Evolutionary conservation across 129 eudicot species (phyloP), one percentile per base, ranked within the genome.

Genomic region (Chrysanthemum lavandulifolium): DNA sequence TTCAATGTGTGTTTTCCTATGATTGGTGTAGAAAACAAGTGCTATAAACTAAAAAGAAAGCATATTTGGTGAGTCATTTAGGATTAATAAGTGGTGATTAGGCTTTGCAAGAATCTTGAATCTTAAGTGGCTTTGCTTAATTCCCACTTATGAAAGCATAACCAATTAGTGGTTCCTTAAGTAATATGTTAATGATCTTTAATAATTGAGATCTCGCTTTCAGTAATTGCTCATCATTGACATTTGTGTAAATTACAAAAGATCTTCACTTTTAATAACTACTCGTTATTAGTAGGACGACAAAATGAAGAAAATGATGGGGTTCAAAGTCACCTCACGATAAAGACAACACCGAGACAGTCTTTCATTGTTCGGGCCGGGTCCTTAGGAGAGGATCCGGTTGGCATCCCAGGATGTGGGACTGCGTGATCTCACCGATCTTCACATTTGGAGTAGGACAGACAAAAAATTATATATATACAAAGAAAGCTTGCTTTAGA

Each of bases 51-150:
- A 59, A 19, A 75, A 29, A 25, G 27, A 33, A 59, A 59, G 80
- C 69, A 68, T 76, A 68, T 76, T 76, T 47, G 62, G 54, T 59
- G 80, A 59, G 61, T 25, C 45, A 43, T 58, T 6, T 68, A 59
- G 69, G 61, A 76, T 68, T 59, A 68, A 57, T 59, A 67, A 75
- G 73, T 67, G 68, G 80, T 68, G 69, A 67, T 58, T 68, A 68
- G 69, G 80, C 80, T 57, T 67, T 15, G 80, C 80, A 67, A 76
- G 74, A 76, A 67, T 55, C 80, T 67, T 76, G 67, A 76, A 76
- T 67, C 80, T 67, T 13, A 45, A 67, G 75, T 76, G 55, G 71
- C 80, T 67, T 48, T 67, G 61, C 75, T 29, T 68, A 59, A 68
- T 68, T 76, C 69, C 80, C 80, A 76, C 80, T 76, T 76, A 59